A percentile compares a stretch with the other conserved stretches of the same genome.
Evolutionary conservation across 257 asterid species (phyloP).

Genomic region (Petrea volubilis): DNA sequence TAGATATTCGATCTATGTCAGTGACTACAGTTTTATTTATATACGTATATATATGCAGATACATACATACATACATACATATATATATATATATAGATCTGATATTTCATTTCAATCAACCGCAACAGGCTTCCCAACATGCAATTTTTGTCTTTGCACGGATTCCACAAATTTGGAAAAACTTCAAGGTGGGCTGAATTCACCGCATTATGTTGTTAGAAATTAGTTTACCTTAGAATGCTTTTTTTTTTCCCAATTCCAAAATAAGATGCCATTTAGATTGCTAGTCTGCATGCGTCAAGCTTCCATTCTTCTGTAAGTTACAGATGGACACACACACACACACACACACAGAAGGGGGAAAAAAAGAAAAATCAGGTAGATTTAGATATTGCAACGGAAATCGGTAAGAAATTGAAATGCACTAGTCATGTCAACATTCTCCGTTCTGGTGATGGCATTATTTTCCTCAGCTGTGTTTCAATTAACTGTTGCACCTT

Average conservation of each 20-base stretch:
- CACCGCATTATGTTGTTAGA: neutral
- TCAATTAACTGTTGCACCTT: neutral
- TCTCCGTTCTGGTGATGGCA: neutral
- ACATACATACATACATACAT: too few relatives aligned
- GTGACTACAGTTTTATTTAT: neutral
- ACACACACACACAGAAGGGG: too few relatives aligned
- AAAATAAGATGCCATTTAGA: neutral
- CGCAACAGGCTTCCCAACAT: constrained; percentile 88
- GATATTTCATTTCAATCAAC: constrained; percentile 4
- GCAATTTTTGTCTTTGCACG: constrained; percentile 92
- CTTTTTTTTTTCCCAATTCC: neutral
- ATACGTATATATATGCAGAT: too few relatives aligned
- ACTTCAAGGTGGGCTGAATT: constrained; percentile 61
- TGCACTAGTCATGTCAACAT: neutral
- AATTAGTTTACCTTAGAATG: constrained; percentile 11
- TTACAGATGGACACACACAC: neutral
- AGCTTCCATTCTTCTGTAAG: neutral
- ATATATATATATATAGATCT: too few relatives aligned
- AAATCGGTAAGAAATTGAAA: neutral
- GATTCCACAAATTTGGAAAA: constrained; percentile 86
- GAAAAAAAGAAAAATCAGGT: neutral
- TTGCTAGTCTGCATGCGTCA: neutral
- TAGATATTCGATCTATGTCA: neutral
- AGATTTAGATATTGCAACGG: neutral
- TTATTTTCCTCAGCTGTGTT: constrained; percentile 6